These are phyloP conservation scores for Penicillium sclerotigenum DNA, from an alignment of 2,329 filamentous ascomycete species.

Conservation along the genomic window DNA sequence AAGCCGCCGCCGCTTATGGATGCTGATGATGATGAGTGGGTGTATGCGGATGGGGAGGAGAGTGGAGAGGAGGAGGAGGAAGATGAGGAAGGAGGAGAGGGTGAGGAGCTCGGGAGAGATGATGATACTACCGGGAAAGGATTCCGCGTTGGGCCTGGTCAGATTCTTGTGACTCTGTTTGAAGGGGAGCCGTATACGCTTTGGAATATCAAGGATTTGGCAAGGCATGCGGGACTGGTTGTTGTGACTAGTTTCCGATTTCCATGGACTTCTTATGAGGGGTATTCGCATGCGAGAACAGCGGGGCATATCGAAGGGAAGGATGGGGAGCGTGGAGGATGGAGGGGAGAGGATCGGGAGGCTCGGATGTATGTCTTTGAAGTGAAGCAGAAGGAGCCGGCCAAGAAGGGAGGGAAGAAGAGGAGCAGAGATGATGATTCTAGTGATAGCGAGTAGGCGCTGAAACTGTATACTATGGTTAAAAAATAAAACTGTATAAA, in stretches of 20 bases:
- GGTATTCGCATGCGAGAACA: slow-evolving; percentile 49
- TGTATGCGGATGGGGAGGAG: slow-evolving; percentile 21
- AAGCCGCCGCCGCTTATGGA: slow-evolving; percentile 21
- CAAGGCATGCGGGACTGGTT: slow-evolving; percentile 59
- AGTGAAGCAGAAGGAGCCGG: slow-evolving; percentile 35
- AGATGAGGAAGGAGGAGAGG: slow-evolving; percentile 14
- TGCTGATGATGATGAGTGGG: slow-evolving; percentile 25
- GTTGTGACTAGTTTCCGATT: slow-evolving; percentile 49
- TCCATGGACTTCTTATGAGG: slow-evolving; percentile 47
- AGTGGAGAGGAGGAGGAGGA: slow-evolving; percentile 19
- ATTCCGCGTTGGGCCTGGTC: slow-evolving; percentile 37
- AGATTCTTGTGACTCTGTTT: slow-evolving; percentile 82
- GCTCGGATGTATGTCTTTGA: slow-evolving; percentile 49
- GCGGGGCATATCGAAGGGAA: slow-evolving; percentile 45
- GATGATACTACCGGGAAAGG: slow-evolving; percentile 18
- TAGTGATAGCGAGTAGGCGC: slow-evolving; percentile 32
- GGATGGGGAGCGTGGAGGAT: slow-evolving; percentile 41
- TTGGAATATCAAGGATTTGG: slow-evolving; percentile 91
- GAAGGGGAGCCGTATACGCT: slow-evolving; percentile 91
- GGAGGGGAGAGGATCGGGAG: slow-evolving; percentile 48
- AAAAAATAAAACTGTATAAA: not conserved
- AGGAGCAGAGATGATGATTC: slow-evolving; percentile 32
- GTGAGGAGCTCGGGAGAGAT: slow-evolving; percentile 8
- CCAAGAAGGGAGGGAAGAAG: slow-evolving; percentile 34
- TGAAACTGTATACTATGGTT: not conserved